phyloP scores from a whole-genome alignment of 371 early-diverging fungal species.

The Basidiobolus meristosporus region DNA sequence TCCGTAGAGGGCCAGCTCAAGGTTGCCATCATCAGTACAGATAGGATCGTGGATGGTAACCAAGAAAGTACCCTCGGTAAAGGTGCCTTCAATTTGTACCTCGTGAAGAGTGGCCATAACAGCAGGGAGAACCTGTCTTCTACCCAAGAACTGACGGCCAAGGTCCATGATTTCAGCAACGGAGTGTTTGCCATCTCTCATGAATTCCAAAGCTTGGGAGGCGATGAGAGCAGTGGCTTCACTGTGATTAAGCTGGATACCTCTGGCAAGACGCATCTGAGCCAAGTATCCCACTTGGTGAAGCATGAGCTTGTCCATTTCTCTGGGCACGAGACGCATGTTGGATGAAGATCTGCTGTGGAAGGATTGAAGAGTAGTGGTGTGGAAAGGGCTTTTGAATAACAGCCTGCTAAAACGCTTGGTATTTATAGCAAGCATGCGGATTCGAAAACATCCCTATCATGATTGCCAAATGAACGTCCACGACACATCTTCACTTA shows the following conservation, averaged over 20 bases:
- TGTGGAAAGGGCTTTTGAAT: no score
- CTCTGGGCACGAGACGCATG: conserved; percentile 65
- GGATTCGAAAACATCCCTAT: no score
- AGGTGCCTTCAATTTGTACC: conserved; percentile 79
- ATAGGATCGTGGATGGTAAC: conserved; percentile 83
- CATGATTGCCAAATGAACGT: no score
- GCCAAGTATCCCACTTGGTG: conserved; percentile 71
- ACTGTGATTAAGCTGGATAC: conserved; percentile 60
- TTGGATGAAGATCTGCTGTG: no score
- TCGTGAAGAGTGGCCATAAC: conserved; percentile 47
- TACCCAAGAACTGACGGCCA: conserved; percentile 72
- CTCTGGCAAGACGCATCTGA: conserved; percentile 74
- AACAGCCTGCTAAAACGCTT: no score
- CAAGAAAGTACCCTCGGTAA: conserved; percentile 78
- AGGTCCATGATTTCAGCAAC: conserved; percentile 77
- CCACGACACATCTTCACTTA: no score
- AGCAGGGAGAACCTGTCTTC: conserved; percentile 56
- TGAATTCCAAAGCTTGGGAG: conserved; percentile 63
- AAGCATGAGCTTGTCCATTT: conserved; percentile 73
- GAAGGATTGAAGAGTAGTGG: no score
- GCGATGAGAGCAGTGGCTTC: conserved; percentile 78
- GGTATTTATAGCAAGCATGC: no score
- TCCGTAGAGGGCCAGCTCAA: conserved; percentile 72
- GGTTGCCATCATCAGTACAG: conserved; percentile 55
- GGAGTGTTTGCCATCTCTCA: conserved; percentile 68